These are phyloP conservation scores for Mycena filopes DNA, from an alignment of 768 basidiomycete genomes.

Conservation along the genomic window DNA sequence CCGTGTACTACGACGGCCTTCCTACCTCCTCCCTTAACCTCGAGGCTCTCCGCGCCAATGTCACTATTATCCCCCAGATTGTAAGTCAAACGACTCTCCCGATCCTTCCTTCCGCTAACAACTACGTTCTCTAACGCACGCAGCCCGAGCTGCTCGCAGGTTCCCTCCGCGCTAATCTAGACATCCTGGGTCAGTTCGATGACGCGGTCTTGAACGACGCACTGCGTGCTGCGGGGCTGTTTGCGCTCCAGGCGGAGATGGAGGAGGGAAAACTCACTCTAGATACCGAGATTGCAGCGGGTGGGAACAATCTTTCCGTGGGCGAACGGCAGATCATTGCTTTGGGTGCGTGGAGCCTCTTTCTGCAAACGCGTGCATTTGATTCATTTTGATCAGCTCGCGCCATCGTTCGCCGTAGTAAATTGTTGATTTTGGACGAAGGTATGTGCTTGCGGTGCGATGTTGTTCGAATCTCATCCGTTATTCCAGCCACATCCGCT, in stretches of 20 bases:
- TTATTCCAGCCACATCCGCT: conserved; percentile 29
- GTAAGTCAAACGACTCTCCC: not conserved
- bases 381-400: conserved; percentile 23
- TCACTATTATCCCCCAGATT: conserved; percentile 55
- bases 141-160: conserved; percentile 48
- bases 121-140: not conserved
- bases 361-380: no score
- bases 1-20: conserved; percentile 55
- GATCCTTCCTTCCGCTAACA: not conserved
- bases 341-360: not conserved
- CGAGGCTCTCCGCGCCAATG: conserved; percentile 52
- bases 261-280: conserved; percentile 20
- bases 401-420: conserved; percentile 36
- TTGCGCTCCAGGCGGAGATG: conserved; percentile 14
- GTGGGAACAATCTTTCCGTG: conserved; percentile 19
- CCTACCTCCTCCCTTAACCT: conserved; percentile 53
- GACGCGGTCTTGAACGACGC: conserved; percentile 47
- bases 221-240: conserved; percentile 42
- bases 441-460: conserved; percentile 19
- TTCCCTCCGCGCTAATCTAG: conserved; percentile 52
- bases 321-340: conserved; percentile 28
- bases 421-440: conserved; percentile 27
- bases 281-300: conserved; percentile 20
- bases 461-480: not conserved
- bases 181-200: conserved; percentile 52